Base-by-base conservation (phyloP, 176 grass and related monocot species). In the Carex littledalei region DNA sequence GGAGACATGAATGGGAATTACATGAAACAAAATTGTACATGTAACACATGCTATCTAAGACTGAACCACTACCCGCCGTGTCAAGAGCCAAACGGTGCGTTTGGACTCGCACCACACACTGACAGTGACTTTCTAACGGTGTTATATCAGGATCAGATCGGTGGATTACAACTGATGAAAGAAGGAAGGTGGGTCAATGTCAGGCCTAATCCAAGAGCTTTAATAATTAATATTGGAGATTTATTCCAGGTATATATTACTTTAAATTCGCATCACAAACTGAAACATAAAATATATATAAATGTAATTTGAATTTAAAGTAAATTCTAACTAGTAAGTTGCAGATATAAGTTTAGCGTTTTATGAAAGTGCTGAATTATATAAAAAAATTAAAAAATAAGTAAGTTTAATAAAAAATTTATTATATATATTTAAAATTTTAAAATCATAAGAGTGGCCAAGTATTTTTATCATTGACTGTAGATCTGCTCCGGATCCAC, bases 91-190 rank as follows among this genome's bases (percentile, higher is more conserved):
- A 62, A 22, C 34, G 85, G 78, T 41, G 81, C 86, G 11, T 91
- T 90, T 79, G 94, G 94, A 15, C 73, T 94, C 31, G 87, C 85
- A 43, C 83, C 94, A 3, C 94, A 97, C 89, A 94, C 94, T 1
- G 94, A 97, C 89, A 94, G 94, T 72, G 92, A 94, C 53, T 92
- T 97, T 41, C 84, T 97, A 0, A 97, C 92, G 8, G 60, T 97
- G 15, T 32, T 97, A 2, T 69, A 84, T 41, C 94, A 92, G 39
- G 94, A 94, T 88, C 12, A 53, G 53, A 83, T 92, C 1, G 89
- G 76, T 0, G 94, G 94, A 5, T 86, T 97, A 1, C 92, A 97
- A 79, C 21, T 97, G 2, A 78, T 85, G 63, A 89, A 91, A 81
- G 84, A 4, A 18, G 86, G 67, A 0, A 81, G 69, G 7, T 97